Conservation (phyloP, 148 eudicot genomes). For the Polygonum aviculare region DNA sequence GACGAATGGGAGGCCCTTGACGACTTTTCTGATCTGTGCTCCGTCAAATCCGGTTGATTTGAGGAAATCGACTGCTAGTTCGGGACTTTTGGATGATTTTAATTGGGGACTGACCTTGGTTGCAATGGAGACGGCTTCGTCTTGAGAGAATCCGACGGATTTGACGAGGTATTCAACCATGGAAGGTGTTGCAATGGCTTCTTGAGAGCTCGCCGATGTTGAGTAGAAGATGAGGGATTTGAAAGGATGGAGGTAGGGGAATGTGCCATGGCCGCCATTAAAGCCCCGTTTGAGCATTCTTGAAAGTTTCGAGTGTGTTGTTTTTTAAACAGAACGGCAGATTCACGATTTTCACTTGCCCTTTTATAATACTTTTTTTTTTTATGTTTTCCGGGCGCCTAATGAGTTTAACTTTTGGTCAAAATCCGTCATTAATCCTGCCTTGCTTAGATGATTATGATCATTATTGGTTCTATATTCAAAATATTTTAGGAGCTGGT, state of each 20-base stretch:
- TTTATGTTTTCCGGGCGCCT: too few species aligned
- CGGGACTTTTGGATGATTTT: background rate
- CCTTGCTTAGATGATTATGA: too few species aligned
- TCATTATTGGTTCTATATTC: too few species aligned
- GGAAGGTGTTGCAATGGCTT: background rate
- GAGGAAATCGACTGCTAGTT: slow-evolving; percentile 14
- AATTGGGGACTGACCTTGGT: background rate
- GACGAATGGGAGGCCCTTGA: background rate
- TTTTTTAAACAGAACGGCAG: too few species aligned
- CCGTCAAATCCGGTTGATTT: slow-evolving; percentile 16
- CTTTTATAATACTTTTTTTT: too few species aligned
- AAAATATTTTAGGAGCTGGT: too few species aligned
- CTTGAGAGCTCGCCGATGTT: background rate
- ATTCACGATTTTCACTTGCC: too few species aligned
- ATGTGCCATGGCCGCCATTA: background rate
- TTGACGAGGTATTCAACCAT: slow-evolving; percentile 16
- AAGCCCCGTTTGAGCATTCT: slow-evolving; percentile 2
- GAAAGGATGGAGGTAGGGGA: background rate
- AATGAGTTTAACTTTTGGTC: too few species aligned
- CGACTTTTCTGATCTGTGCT: slow-evolving; percentile 13
- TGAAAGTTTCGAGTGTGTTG: too few species aligned
- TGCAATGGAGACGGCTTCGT: slow-evolving; percentile 15
- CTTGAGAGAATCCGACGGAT: slow-evolving; percentile 21
- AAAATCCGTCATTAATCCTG: too few species aligned
- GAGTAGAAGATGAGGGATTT: background rate